A percentile compares a stretch with the other conserved stretches of the same genome.
Evolutionary conservation across 306 rosid species (phyloP).

Genomic region (Cyclanthera cordifolia): DNA sequence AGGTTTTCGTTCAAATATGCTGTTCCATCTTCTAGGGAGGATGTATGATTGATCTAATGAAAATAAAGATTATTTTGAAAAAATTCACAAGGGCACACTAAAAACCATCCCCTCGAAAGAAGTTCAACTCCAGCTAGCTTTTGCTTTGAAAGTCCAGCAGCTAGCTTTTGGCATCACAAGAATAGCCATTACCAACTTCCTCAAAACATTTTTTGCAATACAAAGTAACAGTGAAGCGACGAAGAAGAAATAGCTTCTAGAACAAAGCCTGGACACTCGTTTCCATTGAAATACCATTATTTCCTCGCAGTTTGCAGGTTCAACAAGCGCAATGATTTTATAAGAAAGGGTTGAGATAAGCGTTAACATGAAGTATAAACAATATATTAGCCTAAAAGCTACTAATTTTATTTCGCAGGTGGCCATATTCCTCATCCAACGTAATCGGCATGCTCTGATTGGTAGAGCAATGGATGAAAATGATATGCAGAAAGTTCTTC

Average conservation of each 20-base stretch:
- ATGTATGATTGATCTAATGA: not conserved
- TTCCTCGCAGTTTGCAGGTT: not conserved
- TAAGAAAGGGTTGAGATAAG: not conserved
- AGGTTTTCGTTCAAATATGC: not conserved
- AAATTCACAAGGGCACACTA: not conserved
- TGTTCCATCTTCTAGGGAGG: not conserved
- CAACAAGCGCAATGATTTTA: not conserved
- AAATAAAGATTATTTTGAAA: not conserved
- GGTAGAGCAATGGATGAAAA: slow-evolving; percentile 98
- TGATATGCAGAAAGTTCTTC: slow-evolving; percentile 86
- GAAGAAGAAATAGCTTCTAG: not conserved
- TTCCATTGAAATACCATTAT: not conserved
- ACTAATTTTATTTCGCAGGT: slow-evolving; percentile 45
- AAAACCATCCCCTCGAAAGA: not conserved
- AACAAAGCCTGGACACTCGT: not conserved
- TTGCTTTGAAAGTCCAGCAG: not conserved
- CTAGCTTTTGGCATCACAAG: not conserved
- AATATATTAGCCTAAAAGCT: not conserved
- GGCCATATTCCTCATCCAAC: slow-evolving; percentile 95
- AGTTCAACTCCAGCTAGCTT: not conserved
- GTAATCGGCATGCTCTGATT: slow-evolving; percentile 93
- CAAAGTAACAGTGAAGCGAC: not conserved
- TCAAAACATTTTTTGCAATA: not conserved
- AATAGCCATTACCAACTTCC: not conserved
- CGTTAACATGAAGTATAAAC: not conserved